Conservation (phyloP, 2,329 filamentous ascomycete species). For the Alternaria dauci region DNA sequence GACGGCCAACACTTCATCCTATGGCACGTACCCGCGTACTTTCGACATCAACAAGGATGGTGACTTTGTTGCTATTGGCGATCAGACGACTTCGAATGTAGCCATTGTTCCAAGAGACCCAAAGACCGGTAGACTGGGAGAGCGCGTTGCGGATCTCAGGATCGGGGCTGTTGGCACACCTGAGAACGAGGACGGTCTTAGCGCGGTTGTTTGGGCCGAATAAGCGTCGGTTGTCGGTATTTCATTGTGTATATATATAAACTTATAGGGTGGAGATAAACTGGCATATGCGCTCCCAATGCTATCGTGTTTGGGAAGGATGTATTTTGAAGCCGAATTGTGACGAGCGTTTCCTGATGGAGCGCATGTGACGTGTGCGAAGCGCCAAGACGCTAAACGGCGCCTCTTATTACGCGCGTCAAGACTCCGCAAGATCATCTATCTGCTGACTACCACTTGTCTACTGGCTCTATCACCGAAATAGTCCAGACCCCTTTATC, state of each 20-base stretch:
- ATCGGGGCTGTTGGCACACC: slow-evolving; percentile 37
- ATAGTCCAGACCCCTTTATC: too few species aligned
- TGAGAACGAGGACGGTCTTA: slow-evolving; percentile 45
- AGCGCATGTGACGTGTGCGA: not conserved
- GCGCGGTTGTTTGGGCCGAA: slow-evolving; percentile 48
- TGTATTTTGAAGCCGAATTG: not conserved
- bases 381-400: slow-evolving; percentile 19
- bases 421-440: not conserved
- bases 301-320: not conserved
- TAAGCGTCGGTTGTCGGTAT: slow-evolving; percentile 16
- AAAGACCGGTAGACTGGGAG: slow-evolving; percentile 38
- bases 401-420: not conserved
- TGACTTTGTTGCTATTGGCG: slow-evolving; percentile 42
- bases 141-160: slow-evolving; percentile 35
- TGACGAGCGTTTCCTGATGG: not conserved
- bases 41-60: slow-evolving; percentile 48
- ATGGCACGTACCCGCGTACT: slow-evolving; percentile 47
- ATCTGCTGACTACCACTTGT: not conserved
- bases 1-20: slow-evolving; percentile 41
- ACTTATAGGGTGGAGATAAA: too few species aligned
- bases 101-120: slow-evolving; percentile 43
- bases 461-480: not conserved
- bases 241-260: not conserved
- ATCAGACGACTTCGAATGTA: slow-evolving; percentile 45
- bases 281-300: not conserved